phyloP scores from a whole-genome alignment of 768 basidiomycete species.

The Suillus alpinus region DNA sequence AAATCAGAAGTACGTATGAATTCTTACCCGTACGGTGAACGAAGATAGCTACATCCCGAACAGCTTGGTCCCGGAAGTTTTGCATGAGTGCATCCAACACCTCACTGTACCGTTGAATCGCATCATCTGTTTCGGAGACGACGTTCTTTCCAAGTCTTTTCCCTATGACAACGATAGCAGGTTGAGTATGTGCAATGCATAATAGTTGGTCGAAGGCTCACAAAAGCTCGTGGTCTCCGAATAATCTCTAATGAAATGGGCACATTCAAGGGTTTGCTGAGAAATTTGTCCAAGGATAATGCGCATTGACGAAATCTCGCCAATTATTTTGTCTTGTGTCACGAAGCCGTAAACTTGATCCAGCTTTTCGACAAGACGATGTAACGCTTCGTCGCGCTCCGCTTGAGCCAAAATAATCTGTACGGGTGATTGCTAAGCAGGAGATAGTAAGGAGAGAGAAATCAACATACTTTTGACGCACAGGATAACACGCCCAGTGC shows the following conservation, averaged over 20 bases:
- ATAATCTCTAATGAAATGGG: slow-evolving; percentile 8
- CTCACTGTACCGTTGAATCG: not conserved
- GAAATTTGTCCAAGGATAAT: not conserved
- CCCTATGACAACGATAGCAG: not conserved
- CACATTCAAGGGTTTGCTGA: slow-evolving; percentile 5
- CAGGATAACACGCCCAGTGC: not conserved
- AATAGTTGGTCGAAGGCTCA: not conserved
- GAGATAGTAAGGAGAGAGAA: not conserved
- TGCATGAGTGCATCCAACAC: slow-evolving; percentile 1
- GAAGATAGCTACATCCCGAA: not conserved
- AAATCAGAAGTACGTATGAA: not conserved
- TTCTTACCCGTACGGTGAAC: not conserved
- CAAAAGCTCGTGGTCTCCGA: slow-evolving; percentile 4
- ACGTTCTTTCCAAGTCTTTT: not conserved
- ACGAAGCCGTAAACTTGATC: slow-evolving; percentile 5
- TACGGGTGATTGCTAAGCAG: no score
- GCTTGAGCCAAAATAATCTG: not conserved
- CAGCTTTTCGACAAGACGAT: not conserved
- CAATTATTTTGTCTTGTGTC: not conserved
- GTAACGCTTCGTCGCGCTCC: not conserved
- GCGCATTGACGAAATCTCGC: not conserved
- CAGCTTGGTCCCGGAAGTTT: not conserved
- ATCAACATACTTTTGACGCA: not conserved
- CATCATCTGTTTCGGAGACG: not conserved
- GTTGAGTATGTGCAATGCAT: not conserved